Percentiles rank a stretch among this genome's conserved stretches.
Evolutionary conservation across 106 monocot genomes (phyloP).

Genomic region (Agapanthus africanus): DNA sequence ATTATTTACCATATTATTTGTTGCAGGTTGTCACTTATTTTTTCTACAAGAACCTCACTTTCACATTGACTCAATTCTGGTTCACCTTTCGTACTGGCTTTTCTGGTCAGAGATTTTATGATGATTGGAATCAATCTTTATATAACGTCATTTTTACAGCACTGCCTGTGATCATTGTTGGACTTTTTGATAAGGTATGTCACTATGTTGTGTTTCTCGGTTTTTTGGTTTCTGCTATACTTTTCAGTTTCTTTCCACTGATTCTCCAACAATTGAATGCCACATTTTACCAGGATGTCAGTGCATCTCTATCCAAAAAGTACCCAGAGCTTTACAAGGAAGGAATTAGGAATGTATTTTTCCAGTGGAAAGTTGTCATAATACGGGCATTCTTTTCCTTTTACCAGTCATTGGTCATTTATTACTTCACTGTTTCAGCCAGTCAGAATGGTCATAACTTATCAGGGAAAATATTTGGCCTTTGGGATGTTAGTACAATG

Average conservation of each 20-base stretch:
- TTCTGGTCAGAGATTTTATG: slow-evolving; percentile 97
- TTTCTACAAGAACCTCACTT: slow-evolving; percentile 98
- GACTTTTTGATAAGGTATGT: slow-evolving; percentile 93
- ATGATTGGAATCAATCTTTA: slow-evolving; percentile 97
- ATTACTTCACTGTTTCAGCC: slow-evolving; percentile 59
- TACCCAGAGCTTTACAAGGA: slow-evolving; percentile 87
- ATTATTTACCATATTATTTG: too few relatives aligned
- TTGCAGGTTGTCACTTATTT: slow-evolving; percentile 92
- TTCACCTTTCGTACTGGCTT: slow-evolving; percentile 98
- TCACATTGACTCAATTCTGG: slow-evolving; percentile 98
- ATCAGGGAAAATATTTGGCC: slow-evolving; percentile 83
- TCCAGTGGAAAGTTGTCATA: slow-evolving; percentile 83
- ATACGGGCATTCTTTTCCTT: slow-evolving; percentile 95
- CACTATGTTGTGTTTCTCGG: too few relatives aligned
- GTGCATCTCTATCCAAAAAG: slow-evolving; percentile 77
- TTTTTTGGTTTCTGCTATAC: too few relatives aligned
- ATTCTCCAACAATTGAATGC: slow-evolving; percentile 1
- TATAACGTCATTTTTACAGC: slow-evolving; percentile 99
- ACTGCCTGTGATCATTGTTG: slow-evolving; percentile 87
- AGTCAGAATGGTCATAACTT: slow-evolving; percentile 64
- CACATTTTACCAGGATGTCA: slow-evolving; percentile 68
- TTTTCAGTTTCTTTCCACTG: neutral
- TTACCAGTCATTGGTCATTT: slow-evolving; percentile 85
- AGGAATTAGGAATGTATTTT: slow-evolving; percentile 85
- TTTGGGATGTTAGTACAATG: slow-evolving; percentile 99